phyloP scores from a whole-genome alignment of 257 asterid genomes.

The Pogostemon cablin region DNA sequence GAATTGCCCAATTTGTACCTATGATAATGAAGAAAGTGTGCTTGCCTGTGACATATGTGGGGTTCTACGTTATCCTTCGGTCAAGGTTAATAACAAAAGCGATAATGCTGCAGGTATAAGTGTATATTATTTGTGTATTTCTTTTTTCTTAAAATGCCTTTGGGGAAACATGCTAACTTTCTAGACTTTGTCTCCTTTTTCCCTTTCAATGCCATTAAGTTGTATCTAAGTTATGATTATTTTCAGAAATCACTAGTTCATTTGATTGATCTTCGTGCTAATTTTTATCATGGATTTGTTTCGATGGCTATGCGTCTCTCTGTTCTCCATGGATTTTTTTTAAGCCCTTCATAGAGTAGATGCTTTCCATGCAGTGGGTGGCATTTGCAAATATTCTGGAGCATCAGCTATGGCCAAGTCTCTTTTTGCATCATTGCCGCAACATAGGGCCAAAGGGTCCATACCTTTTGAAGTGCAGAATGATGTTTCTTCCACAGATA shows the following conservation, averaged over 20 bases:
- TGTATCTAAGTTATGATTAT: slow-evolving; percentile 10
- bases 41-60: slow-evolving; percentile 95
- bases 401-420: slow-evolving; percentile 90
- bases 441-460: slow-evolving; percentile 55
- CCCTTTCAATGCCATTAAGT: slow-evolving; percentile 21
- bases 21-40: slow-evolving; percentile 78
- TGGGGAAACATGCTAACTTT: background rate
- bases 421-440: slow-evolving; percentile 85
- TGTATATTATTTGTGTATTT: slow-evolving; percentile 7
- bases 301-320: slow-evolving; percentile 28
- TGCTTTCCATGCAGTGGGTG: slow-evolving; percentile 89
- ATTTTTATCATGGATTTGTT: slow-evolving; percentile 22
- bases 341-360: slow-evolving; percentile 66
- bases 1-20: slow-evolving; percentile 94
- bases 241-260: slow-evolving; percentile 24
- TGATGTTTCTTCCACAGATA: slow-evolving; percentile 60
- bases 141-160: slow-evolving; percentile 19
- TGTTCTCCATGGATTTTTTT: slow-evolving; percentile 38
- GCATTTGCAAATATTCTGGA: slow-evolving; percentile 81
- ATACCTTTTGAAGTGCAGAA: slow-evolving; percentile 52
- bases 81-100: slow-evolving; percentile 49
- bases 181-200: slow-evolving; percentile 16
- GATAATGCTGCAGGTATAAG: slow-evolving; percentile 54
- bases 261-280: slow-evolving; percentile 11
- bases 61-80: slow-evolving; percentile 86